Percentiles rank a stretch among this genome's conserved stretches.
These are phyloP conservation scores for Neurospora sp. DNA, from an alignment of 2,329 filamentous ascomycete genomes.

Conservation along the genomic window DNA sequence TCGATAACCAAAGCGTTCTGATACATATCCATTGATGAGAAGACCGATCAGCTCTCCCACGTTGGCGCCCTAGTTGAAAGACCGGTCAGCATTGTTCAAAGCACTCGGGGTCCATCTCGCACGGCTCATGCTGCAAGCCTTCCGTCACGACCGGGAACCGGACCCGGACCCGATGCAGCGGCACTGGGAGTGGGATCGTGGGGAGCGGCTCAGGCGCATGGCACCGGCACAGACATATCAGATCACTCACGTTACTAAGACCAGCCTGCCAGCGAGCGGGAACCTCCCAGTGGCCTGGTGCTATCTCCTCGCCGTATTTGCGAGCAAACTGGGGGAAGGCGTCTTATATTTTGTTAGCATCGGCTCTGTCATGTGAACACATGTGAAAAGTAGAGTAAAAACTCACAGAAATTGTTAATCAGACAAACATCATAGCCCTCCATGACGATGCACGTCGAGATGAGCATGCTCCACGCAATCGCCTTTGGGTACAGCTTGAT, in stretches of 20 bases:
- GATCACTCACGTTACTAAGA: conserved; percentile 37
- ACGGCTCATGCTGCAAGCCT: conserved; percentile 2
- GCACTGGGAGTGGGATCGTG: background rate
- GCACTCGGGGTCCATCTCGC: background rate
- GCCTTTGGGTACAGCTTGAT: conserved; percentile 80
- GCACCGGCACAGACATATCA: background rate
- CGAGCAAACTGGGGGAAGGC: conserved; percentile 47
- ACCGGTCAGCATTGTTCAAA: conserved; percentile 3
- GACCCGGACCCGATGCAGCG: background rate
- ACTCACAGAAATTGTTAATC: conserved; percentile 66
- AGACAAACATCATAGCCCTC: conserved; percentile 79
- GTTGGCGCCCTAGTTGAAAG: conserved; percentile 33
- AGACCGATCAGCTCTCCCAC: conserved; percentile 58
- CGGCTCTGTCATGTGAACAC: background rate
- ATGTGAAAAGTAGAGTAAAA: background rate
- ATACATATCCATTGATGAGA: conserved; percentile 53
- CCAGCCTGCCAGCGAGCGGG: conserved; percentile 53
- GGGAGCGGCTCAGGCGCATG: background rate
- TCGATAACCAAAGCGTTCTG: conserved; percentile 58
- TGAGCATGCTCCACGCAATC: conserved; percentile 70
- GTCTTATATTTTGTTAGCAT: conserved; percentile 21
- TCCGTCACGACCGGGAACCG: background rate
- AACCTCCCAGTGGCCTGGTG: conserved; percentile 42
- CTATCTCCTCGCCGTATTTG: conserved; percentile 42
- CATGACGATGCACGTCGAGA: conserved; percentile 89